phyloP scores from a whole-genome alignment of 108 stramenopile genomes.

The Stephanodiscus triporus region DNA sequence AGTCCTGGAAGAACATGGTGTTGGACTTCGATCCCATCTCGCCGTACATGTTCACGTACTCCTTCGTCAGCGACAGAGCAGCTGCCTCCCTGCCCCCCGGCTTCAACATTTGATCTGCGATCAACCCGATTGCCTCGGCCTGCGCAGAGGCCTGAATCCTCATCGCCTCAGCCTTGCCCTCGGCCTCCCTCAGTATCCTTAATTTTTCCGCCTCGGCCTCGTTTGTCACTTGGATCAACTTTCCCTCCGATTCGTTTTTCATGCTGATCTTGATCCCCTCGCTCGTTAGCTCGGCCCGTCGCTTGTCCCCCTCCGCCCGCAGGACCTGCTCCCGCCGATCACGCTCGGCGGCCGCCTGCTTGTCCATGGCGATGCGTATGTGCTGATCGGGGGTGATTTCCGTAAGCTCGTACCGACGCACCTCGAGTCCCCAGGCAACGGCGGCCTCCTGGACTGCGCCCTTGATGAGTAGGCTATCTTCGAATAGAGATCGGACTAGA shows the following conservation, averaged over 20 bases:
- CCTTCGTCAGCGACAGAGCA: slow-evolving; percentile 85
- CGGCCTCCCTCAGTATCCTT: slow-evolving; percentile 84
- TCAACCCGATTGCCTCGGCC: slow-evolving; percentile 80
- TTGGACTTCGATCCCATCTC: slow-evolving; percentile 95
- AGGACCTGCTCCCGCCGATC: slow-evolving; percentile 93
- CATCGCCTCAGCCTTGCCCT: slow-evolving; percentile 92
- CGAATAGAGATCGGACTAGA: too few relatives aligned
- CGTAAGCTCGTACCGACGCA: slow-evolving; percentile 95
- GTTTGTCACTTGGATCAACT: slow-evolving; percentile 88
- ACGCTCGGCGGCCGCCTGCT: slow-evolving; percentile 97
- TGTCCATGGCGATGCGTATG: slow-evolving; percentile 98
- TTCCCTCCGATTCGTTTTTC: slow-evolving; percentile 97
- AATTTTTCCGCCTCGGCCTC: slow-evolving; percentile 92
- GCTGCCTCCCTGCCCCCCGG: slow-evolving; percentile 89
- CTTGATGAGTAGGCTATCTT: too few relatives aligned
- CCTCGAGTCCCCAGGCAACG: slow-evolving; percentile 94
- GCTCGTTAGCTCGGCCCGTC: slow-evolving; percentile 85
- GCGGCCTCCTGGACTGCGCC: slow-evolving; percentile 92
- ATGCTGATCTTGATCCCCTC: slow-evolving; percentile 96
- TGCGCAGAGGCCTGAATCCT: slow-evolving; percentile 85
- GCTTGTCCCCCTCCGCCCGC: slow-evolving; percentile 95
- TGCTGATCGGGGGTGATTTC: slow-evolving; percentile 96
- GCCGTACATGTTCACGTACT: slow-evolving; percentile 96
- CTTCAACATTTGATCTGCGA: slow-evolving; percentile 68
- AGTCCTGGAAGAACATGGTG: slow-evolving; percentile 96